A percentile compares a stretch with the other conserved stretches of the same genome.
These are phyloP conservation scores for Coccomyxa subellipsoidea DNA, from an alignment of 163 green algal species.

Conservation along the genomic window DNA sequence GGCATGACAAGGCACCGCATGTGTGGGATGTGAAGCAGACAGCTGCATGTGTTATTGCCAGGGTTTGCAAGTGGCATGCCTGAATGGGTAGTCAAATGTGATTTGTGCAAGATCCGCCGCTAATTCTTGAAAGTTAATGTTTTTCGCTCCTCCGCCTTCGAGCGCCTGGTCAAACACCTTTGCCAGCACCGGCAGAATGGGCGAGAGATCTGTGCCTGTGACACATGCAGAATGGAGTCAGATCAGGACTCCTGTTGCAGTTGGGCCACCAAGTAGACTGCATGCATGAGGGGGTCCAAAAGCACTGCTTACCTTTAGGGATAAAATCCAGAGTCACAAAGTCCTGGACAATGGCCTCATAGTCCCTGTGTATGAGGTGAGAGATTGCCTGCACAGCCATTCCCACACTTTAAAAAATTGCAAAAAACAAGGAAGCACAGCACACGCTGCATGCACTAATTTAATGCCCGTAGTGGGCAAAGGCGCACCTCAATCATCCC, in stretches of 20 bases:
- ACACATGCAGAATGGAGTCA: background rate
- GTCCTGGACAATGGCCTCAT: constrained; percentile 96
- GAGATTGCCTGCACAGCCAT: constrained; percentile 52
- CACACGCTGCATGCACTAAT: too few relatives aligned
- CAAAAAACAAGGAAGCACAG: too few relatives aligned
- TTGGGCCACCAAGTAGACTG: background rate
- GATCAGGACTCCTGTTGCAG: too few relatives aligned
- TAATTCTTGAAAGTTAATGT: constrained; percentile 98
- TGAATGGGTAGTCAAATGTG: constrained; percentile 92
- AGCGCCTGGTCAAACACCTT: constrained; percentile 86
- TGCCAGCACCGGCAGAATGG: constrained; percentile 89
- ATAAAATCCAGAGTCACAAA: constrained; percentile 99
- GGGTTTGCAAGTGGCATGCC: too few relatives aligned
- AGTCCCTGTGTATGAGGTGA: constrained; percentile 87
- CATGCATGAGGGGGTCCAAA: too few relatives aligned
- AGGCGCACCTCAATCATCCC: constrained; percentile 84
- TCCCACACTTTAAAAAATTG: too few relatives aligned
- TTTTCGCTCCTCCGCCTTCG: constrained; percentile 93
- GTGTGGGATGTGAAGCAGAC: background rate
- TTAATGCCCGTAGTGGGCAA: too few relatives aligned
- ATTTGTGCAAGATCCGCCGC: constrained; percentile 95
- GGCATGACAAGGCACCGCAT: background rate
- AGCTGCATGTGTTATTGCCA: too few relatives aligned
- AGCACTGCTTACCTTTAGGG: constrained; percentile 16
- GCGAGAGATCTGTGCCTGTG: constrained; percentile 78